Percentiles rank a stretch among this genome's conserved stretches.
Conservation (phyloP, 306 rosid genomes). For the Hippophae rhamnoides region DNA sequence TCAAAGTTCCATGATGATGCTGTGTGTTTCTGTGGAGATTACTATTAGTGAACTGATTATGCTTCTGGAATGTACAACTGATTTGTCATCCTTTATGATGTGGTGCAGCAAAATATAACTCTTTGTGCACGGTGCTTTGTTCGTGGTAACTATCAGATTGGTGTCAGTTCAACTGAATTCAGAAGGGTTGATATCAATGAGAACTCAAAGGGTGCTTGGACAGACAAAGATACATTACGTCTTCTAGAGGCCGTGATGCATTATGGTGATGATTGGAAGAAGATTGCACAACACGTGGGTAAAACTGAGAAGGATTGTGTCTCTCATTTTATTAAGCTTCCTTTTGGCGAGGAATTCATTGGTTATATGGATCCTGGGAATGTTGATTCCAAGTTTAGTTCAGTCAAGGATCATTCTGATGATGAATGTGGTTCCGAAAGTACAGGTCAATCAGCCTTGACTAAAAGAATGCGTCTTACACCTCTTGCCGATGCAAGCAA, state of each 20-base stretch:
- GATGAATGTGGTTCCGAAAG: slow-evolving; percentile 31
- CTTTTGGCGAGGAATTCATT: slow-evolving; percentile 61
- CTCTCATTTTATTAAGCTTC: slow-evolving; percentile 70
- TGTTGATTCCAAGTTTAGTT: slow-evolving; percentile 7
- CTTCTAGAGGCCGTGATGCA: slow-evolving; percentile 71
- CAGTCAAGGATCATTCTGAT: slow-evolving; percentile 22
- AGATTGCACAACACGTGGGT: slow-evolving; percentile 79
- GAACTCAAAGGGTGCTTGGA: slow-evolving; percentile 60
- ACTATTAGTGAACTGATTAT: no score
- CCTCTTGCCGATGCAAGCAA: slow-evolving; percentile 97
- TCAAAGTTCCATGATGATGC: no score
- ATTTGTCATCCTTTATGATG: not conserved
- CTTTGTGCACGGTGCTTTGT: slow-evolving; percentile 96
- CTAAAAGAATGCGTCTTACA: slow-evolving; percentile 63
- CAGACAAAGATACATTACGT: slow-evolving; percentile 69
- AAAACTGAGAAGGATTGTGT: slow-evolving; percentile 89
- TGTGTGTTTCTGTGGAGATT: no score
- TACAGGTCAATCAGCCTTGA: slow-evolving; percentile 24
- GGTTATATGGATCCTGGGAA: slow-evolving; percentile 29
- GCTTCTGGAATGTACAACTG: no score
- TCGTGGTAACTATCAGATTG: slow-evolving; percentile 79
- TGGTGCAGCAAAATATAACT: slow-evolving; percentile 59
- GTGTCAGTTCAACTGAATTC: slow-evolving; percentile 74
- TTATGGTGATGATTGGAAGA: slow-evolving; percentile 87
- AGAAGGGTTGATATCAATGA: slow-evolving; percentile 87